Conservation (phyloP, 116 monocot species). For the Papilionanthe hybrid region DNA sequence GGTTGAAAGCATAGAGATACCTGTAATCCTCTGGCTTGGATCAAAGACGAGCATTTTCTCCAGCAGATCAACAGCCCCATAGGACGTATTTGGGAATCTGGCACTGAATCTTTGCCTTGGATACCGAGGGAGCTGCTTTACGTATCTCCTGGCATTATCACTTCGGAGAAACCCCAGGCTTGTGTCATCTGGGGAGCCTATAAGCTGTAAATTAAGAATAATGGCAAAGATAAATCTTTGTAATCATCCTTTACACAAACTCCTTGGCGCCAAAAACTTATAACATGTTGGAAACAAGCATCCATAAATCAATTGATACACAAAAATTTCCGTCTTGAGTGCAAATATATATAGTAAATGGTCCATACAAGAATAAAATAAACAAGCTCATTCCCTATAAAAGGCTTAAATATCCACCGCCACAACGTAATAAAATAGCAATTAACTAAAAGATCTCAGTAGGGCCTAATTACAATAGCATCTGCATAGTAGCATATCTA, state of each 20-base stretch:
- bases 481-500: too few species aligned
- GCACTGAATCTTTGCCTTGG: conserved; percentile 64
- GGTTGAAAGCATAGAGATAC: conserved; percentile 16
- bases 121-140: conserved; percentile 75
- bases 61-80: conserved; percentile 80
- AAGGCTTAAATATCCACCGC: too few species aligned
- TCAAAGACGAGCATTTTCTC: conserved; percentile 98
- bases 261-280: not conserved
- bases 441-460: too few species aligned
- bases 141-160: conserved; percentile 90
- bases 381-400: too few species aligned
- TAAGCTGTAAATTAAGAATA: conserved; percentile 42
- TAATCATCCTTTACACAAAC: not conserved
- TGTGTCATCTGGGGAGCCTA: conserved; percentile 87
- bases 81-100: conserved; percentile 74
- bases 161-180: conserved; percentile 92
- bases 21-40: conserved; percentile 87
- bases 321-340: not conserved
- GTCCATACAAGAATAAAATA: too few species aligned
- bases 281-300: not conserved
- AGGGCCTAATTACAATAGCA: too few species aligned
- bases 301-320: not conserved
- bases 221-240: not conserved
- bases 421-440: too few species aligned
- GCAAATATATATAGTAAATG: too few species aligned